Conservation (phyloP, 2,329 filamentous ascomycete genomes). For the Neopestalotiopsis sp. region DNA sequence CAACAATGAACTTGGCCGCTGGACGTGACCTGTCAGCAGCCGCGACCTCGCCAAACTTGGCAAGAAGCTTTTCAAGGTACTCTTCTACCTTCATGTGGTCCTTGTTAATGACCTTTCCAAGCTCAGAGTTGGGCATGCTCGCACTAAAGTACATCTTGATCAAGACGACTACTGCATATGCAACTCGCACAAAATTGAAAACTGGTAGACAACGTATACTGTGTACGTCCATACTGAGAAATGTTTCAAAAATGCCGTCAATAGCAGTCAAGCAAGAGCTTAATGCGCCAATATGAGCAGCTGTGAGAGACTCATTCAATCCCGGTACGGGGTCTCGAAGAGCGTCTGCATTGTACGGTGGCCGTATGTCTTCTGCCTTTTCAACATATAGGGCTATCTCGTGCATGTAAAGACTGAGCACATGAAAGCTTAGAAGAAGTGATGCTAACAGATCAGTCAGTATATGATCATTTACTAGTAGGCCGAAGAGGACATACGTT, state of each 20-base stretch:
- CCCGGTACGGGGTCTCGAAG: constrained; percentile 48
- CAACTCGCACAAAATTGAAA: constrained; percentile 73
- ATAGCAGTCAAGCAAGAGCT: constrained; percentile 70
- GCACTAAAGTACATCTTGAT: constrained; percentile 77
- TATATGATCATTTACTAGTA: neutral
- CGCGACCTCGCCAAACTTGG: constrained; percentile 69
- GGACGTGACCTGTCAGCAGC: constrained; percentile 68
- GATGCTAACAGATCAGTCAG: constrained; percentile 49
- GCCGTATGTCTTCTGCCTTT: constrained; percentile 57
- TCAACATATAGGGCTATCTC: constrained; percentile 75
- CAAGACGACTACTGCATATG: constrained; percentile 73
- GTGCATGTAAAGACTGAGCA: constrained; percentile 75
- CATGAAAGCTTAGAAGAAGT: constrained; percentile 66
- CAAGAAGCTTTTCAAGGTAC: constrained; percentile 73
- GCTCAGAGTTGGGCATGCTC: constrained; percentile 65
- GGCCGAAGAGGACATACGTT: constrained; percentile 52
- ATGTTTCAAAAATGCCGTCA: constrained; percentile 69
- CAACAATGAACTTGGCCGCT: constrained; percentile 72
- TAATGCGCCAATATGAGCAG: constrained; percentile 69
- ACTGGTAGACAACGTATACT: constrained; percentile 70
- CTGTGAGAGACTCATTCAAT: constrained; percentile 46
- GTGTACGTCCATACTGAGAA: constrained; percentile 63
- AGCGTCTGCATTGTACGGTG: constrained; percentile 50
- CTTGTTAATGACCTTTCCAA: constrained; percentile 72
- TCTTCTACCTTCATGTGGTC: constrained; percentile 68